These are phyloP conservation scores for Arthonia radiata DNA, from an alignment of 495 filamentous ascomycete species.

Conservation along the genomic window DNA sequence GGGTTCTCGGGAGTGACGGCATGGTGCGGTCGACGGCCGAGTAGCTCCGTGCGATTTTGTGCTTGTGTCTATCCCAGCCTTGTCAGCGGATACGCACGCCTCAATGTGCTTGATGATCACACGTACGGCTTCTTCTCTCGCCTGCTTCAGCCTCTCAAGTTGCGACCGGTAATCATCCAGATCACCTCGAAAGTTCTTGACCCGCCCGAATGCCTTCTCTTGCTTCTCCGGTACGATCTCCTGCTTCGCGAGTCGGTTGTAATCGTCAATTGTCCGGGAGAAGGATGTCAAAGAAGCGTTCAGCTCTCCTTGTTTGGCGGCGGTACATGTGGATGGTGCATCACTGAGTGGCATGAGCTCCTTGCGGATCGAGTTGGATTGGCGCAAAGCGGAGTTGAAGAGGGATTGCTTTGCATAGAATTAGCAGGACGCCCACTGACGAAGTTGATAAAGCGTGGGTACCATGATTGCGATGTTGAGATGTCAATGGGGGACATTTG, in stretches of 20 bases:
- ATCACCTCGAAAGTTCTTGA: constrained; percentile 66
- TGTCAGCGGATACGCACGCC: constrained; percentile 1
- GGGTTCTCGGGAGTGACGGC: constrained; percentile 85
- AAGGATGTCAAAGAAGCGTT: constrained; percentile 73
- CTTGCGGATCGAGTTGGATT: constrained; percentile 63
- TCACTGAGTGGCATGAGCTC: constrained; percentile 55
- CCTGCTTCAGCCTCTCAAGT: constrained; percentile 50
- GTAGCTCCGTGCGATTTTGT: constrained; percentile 62
- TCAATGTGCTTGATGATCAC: neutral
- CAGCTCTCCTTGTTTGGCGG: constrained; percentile 52
- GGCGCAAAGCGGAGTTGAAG: constrained; percentile 90
- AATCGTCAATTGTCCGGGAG: constrained; percentile 80
- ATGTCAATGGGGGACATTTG: too few species aligned
- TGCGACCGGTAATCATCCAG: constrained; percentile 52
- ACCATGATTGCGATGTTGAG: too few species aligned
- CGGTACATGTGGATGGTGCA: constrained; percentile 30
- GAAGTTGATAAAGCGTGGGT: too few species aligned
- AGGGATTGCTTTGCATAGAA: constrained; percentile 66
- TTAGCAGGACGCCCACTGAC: too few species aligned
- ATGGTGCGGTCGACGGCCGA: constrained; percentile 72
- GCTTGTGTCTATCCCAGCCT: neutral
- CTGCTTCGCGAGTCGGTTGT: constrained; percentile 57
- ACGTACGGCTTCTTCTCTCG: constrained; percentile 44
- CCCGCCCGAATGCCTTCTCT: constrained; percentile 66
- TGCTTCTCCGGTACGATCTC: constrained; percentile 73